Conservation (phyloP, 2,329 filamentous ascomycete genomes). For the Hypomyces perniciosus region DNA sequence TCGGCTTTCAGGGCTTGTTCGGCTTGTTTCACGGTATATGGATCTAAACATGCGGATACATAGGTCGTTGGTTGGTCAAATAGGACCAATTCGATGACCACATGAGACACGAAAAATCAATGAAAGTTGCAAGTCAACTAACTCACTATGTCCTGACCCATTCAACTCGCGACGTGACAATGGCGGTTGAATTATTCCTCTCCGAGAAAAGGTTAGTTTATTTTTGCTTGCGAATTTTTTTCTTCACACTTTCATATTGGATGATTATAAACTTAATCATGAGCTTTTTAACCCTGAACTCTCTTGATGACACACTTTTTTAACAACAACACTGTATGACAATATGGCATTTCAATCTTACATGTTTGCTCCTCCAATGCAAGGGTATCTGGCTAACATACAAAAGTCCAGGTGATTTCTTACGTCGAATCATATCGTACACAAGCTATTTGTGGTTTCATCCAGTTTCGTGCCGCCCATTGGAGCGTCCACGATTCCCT, state of each 20-base stretch:
- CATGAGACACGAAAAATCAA: slow-evolving; percentile 26
- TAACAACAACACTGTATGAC: slow-evolving; percentile 49
- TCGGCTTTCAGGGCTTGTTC: slow-evolving; percentile 34
- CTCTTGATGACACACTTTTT: slow-evolving; percentile 52
- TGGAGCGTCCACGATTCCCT: background rate
- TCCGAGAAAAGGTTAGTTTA: slow-evolving; percentile 40
- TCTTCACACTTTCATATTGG: slow-evolving; percentile 26
- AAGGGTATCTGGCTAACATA: slow-evolving; percentile 36
- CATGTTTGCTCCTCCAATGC: slow-evolving; percentile 16
- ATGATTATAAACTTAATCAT: slow-evolving; percentile 54
- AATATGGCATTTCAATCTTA: slow-evolving; percentile 23
- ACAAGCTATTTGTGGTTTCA: background rate
- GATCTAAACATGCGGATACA: slow-evolving; percentile 37
- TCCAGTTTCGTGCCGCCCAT: background rate
- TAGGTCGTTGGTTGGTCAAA: slow-evolving; percentile 45
- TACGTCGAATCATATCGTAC: background rate
- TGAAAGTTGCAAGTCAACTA: slow-evolving; percentile 20
- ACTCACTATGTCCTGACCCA: background rate
- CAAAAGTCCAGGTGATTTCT: slow-evolving; percentile 6
- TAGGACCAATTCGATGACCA: slow-evolving; percentile 28
- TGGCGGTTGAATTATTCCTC: background rate
- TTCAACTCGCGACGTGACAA: slow-evolving; percentile 8
- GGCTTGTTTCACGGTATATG: slow-evolving; percentile 40
- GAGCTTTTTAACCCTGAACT: slow-evolving; percentile 66
- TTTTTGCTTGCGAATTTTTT: slow-evolving; percentile 15